Evolutionary conservation across 176 grass and related monocot genomes (phyloP), one percentile per base, ranked within the genome.

Genomic region (Oryza officinalis): DNA sequence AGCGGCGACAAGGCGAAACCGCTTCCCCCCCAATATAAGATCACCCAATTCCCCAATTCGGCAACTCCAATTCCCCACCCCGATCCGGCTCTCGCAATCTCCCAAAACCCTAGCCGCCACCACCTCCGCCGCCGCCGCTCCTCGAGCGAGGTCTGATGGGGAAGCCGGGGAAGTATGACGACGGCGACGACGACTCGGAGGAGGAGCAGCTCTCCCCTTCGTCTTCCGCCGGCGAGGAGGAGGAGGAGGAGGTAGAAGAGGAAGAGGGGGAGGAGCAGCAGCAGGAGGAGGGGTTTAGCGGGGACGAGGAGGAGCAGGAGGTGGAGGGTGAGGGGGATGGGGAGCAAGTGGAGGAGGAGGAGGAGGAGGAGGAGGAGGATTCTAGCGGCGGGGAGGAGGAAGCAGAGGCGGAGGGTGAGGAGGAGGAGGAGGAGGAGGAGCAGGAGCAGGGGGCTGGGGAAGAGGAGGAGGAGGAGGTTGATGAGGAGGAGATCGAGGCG

Each of bases 401-500:
- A n/a, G 17, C 4, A 4, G 49, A 54, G 49, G 49, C 4, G 17
- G 5, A 54, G 49, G 17, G 49, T 20, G 79, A 71, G 13, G 89
- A 60, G 1, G 80, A 43, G 11, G 89, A 84, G 27, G 88, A 88
- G 79, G 82, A 82, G 10, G 91, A 90, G 22, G 85, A 90, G 75
- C 82, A 94, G 33, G 88, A 88, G 82, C 76, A 63, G 0, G 84
- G 13, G 8, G 57, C 26, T 27, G 23, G 18, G 22, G 69, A 61
- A 54, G 79, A 71, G 13, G 89, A 60, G 0, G 80, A 43, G 11
- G 89, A 87, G 33, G 88, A 88, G 74, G 82, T 85, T 13, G 91
- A 93, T 27, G 85, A 90, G 75, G 86, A 94, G 43, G 88, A 88
- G 82, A 88, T 94, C 68, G 92, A 88, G 74, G 88, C 86, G 25